phyloP scores from a whole-genome alignment of 2,329 filamentous ascomycete species.

The Aureobasidium sp. region DNA sequence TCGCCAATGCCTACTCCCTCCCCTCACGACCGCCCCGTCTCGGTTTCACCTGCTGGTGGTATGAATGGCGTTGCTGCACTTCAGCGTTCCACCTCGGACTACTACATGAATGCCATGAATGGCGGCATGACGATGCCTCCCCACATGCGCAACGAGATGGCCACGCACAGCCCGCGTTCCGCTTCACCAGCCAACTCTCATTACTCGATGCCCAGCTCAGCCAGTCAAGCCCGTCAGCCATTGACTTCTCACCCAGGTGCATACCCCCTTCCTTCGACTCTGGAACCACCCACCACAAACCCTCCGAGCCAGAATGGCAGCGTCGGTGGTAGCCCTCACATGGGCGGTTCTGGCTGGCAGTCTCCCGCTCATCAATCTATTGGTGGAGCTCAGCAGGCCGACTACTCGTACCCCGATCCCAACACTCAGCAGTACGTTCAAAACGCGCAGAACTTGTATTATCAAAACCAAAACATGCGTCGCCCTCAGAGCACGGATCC shows the following conservation, averaged over 20 bases:
- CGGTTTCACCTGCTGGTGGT: constrained; percentile 71
- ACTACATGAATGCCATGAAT: constrained; percentile 70
- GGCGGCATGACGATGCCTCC: constrained; percentile 51
- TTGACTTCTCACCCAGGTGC: constrained; percentile 74
- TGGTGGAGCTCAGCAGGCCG: constrained; percentile 54
- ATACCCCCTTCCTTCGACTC: constrained; percentile 52
- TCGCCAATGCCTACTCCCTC: constrained; percentile 75
- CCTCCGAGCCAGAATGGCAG: constrained; percentile 68
- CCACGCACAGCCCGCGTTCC: constrained; percentile 59
- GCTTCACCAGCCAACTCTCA: constrained; percentile 57
- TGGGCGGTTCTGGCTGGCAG: constrained; percentile 73
- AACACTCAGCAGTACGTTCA: constrained; percentile 40
- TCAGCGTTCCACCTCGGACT: constrained; percentile 60
- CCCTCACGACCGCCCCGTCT: constrained; percentile 67
- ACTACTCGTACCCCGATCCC: constrained; percentile 77
- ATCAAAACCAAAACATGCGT: constrained; percentile 57
- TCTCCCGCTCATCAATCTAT: constrained; percentile 69
- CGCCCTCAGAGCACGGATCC: constrained; percentile 63
- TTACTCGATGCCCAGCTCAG: constrained; percentile 47
- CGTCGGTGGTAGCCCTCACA: constrained; percentile 77
- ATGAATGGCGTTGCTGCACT: constrained; percentile 61
- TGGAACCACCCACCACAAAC: constrained; percentile 72
- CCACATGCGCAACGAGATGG: constrained; percentile 69
- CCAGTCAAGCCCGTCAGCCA: constrained; percentile 38
- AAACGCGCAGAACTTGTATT: constrained; percentile 63